phyloP scores from a whole-genome alignment of 2,329 filamentous ascomycete species.

The Magnaporthiopsis incrustans region DNA sequence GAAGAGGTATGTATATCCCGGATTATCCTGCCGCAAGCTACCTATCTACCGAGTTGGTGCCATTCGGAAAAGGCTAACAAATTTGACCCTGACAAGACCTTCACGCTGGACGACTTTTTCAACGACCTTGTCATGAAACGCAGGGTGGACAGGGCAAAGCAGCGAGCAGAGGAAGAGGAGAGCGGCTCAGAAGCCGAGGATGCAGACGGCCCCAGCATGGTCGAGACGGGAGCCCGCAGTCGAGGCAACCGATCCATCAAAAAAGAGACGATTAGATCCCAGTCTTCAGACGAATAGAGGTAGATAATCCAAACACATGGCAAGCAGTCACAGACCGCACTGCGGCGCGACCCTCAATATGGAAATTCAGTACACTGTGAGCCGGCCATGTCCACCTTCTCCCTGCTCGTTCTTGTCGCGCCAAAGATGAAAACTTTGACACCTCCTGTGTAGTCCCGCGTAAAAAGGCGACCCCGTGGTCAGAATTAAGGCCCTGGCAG shows the following conservation, averaged over 20 bases:
- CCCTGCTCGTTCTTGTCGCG: too few relatives aligned
- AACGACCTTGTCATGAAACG: constrained; percentile 48
- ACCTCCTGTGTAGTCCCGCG: too few relatives aligned
- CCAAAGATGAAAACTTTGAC: too few relatives aligned
- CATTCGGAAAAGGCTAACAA: background rate
- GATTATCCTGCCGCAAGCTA: background rate
- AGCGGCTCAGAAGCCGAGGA: background rate
- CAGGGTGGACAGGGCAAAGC: constrained; percentile 46
- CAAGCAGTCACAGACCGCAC: too few relatives aligned
- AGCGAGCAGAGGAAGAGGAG: constrained; percentile 13
- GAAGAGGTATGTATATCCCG: constrained; percentile 35
- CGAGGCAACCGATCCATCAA: background rate
- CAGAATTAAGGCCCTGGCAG: too few relatives aligned
- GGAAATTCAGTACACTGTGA: too few relatives aligned
- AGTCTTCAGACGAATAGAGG: background rate
- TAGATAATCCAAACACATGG: background rate
- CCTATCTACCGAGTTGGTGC: background rate
- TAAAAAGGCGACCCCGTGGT: too few relatives aligned
- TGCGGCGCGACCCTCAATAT: too few relatives aligned
- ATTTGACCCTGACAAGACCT: constrained; percentile 26
- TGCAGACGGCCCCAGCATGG: constrained; percentile 6
- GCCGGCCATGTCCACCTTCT: too few relatives aligned
- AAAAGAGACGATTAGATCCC: background rate
- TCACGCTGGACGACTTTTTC: constrained; percentile 45
- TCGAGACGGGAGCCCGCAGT: constrained; percentile 3